Evolutionary conservation across 2,329 filamentous ascomycete species (phyloP).

Genomic region (Sordariomycetes sp.): DNA sequence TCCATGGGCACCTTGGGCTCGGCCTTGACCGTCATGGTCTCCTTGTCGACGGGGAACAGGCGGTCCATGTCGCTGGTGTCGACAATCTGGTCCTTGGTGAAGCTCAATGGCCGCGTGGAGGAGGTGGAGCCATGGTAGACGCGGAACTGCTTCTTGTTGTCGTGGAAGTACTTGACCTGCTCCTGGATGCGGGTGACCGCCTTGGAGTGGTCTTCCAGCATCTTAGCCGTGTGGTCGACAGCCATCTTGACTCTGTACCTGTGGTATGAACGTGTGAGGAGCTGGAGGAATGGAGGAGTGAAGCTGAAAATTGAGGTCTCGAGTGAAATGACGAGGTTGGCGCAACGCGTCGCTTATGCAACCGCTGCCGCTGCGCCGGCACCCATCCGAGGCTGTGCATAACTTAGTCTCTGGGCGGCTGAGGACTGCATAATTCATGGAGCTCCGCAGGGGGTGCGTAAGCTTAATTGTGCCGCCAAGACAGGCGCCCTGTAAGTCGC

Average conservation of each 20-base stretch:
- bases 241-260: conserved; percentile 1
- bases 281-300: too few species aligned
- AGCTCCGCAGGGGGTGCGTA: too few species aligned
- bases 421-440: too few species aligned
- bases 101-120: conserved; percentile 39
- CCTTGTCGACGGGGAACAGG: conserved; percentile 41
- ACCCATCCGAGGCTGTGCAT: too few species aligned
- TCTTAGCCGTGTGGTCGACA: conserved; percentile 6
- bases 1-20: conserved; percentile 54
- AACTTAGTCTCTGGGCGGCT: too few species aligned
- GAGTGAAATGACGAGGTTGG: too few species aligned
- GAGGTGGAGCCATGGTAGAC: conserved; percentile 55
- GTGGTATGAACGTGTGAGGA: too few species aligned
- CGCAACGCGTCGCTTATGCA: too few species aligned
- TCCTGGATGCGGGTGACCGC: conserved; percentile 15
- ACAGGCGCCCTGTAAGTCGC: too few species aligned
- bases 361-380: too few species aligned
- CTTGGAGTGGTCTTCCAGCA: conserved; percentile 16
- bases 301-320: too few species aligned
- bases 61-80: conserved; percentile 44
- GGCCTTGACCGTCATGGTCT: conserved; percentile 38
- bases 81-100: conserved; percentile 30
- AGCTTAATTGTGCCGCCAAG: too few species aligned
- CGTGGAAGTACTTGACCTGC: conserved; percentile 17
- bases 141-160: conserved; percentile 35